A percentile compares a stretch with the other conserved stretches of the same genome.
phyloP scores from a whole-genome alignment of 257 asterid species.

The Ajuga chamaepitys region DNA sequence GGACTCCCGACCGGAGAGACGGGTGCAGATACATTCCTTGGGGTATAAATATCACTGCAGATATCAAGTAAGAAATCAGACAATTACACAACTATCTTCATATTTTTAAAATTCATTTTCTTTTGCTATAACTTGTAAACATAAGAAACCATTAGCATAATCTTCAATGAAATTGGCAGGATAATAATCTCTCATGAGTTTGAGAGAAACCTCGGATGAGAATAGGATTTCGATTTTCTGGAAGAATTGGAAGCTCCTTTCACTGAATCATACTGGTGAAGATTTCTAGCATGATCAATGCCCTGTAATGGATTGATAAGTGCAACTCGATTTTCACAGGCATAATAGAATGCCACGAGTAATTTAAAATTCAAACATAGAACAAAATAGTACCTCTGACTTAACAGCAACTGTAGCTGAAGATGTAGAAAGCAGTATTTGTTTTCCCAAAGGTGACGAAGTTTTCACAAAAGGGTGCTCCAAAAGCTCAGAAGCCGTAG shows the following conservation, averaged over 20 bases:
- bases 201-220: slow-evolving; percentile 61
- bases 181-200: no score
- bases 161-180: not conserved
- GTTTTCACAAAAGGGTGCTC: slow-evolving; percentile 83
- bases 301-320: no score
- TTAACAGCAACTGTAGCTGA: slow-evolving; percentile 45
- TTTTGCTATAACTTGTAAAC: not conserved
- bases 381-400: slow-evolving; percentile 40
- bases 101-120: not conserved
- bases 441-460: slow-evolving; percentile 65
- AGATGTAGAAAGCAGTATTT: slow-evolving; percentile 33
- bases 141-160: not conserved
- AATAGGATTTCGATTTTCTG: slow-evolving; percentile 63
- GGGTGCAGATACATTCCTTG: slow-evolving; percentile 76
- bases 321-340: no score
- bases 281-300: slow-evolving; percentile 43
- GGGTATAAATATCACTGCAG: slow-evolving; percentile 51
- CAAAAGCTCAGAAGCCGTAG: slow-evolving; percentile 74
- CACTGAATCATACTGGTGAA: slow-evolving; percentile 55
- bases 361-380: no score
- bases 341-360: no score
- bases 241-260: slow-evolving; percentile 78
- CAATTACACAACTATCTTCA: not conserved
- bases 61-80: slow-evolving; percentile 11
- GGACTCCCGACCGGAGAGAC: slow-evolving; percentile 93